Base-by-base conservation (phyloP, 2,329 filamentous ascomycete species). In the Verticillium nubilum region DNA sequence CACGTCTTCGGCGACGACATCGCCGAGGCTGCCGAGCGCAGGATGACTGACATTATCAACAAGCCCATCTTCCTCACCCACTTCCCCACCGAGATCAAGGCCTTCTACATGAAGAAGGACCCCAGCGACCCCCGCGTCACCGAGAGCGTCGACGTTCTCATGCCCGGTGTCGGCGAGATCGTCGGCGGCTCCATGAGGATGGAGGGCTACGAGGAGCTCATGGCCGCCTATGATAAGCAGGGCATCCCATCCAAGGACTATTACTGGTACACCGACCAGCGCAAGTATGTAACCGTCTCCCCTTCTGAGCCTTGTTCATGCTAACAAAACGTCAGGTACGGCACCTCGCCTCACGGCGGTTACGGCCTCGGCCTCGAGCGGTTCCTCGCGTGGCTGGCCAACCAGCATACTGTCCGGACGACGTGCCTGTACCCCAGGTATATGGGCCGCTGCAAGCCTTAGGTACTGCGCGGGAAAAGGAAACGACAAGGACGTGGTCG, bases 261-360 rank as follows among this genome's bases (percentile, higher is more conserved):
- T 79, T 98, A 96, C 83, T 99, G 95, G 95, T 99, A 98, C 80
- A 96, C 92, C 31, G 95, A 97, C 78, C 92, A 97, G 84, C 84
- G 93, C 72, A 96, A 95, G 91, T 93, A 77, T 81, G 88, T 86
- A n/a, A 23, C 35, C 42, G 4, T 57, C 33, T 27, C 57, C 59
- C 26, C 52, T 54, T 29, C 42, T 53, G 26, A 62, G 37, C 62
- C 52, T 66, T 54, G 28, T 52, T 37, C 19, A 54, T 56, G 47
- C 64, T 69, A 63, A 68, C 50, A 19, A 15, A 28, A n/a, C 23
- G 58, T 50, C 64, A 92, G 89, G 76, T 97, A 98, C 72, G 95
- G 95, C 59, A 92, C 90, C 58, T 92, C 90, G 52, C 92, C 92
- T 28, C 94, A 98, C 76, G 92, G 92, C 64, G 93, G 94, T 59